Conservation (phyloP, 2,329 filamentous ascomycete genomes). For the Nemania serpens region DNA sequence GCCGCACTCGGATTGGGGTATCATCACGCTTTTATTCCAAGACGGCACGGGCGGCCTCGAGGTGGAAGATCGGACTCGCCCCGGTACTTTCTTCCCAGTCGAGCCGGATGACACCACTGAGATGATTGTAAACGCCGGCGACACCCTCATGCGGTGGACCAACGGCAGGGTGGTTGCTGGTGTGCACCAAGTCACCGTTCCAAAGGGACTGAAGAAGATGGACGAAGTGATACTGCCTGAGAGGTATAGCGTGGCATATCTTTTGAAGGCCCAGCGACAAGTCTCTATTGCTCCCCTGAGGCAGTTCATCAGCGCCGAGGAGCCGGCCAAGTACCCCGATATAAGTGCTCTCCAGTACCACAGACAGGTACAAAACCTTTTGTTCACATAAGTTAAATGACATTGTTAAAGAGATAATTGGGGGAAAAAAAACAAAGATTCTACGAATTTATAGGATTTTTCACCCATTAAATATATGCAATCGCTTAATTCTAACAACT, state of each 20-base stretch:
- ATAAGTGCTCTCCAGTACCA: constrained; percentile 24
- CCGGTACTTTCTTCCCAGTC: constrained; percentile 20
- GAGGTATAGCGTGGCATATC: constrained; percentile 25
- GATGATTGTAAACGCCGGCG: constrained; percentile 42
- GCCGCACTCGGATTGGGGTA: constrained; percentile 30
- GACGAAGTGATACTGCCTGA: constrained; percentile 25
- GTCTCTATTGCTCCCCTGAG: constrained; percentile 18
- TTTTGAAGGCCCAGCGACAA: constrained; percentile 24
- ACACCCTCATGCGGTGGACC: constrained; percentile 41
- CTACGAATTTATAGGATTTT: too few relatives aligned
- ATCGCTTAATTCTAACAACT: too few relatives aligned
- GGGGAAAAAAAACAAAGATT: too few relatives aligned
- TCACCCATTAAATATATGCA: too few relatives aligned
- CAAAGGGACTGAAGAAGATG: constrained; percentile 6
- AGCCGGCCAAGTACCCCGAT: constrained; percentile 26
- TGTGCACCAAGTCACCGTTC: constrained; percentile 29
- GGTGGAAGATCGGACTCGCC: constrained; percentile 35
- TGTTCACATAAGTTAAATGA: constrained; percentile 13
- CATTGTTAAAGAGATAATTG: too few relatives aligned
- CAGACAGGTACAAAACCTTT: constrained; percentile 17
- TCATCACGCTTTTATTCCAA: constrained; percentile 46
- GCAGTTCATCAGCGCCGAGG: constrained; percentile 21
- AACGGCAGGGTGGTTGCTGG: constrained; percentile 27
- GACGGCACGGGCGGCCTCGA: constrained; percentile 45
- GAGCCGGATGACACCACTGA: constrained; percentile 16